Percentiles rank a stretch among this genome's conserved stretches.
These are phyloP conservation scores for Corinectria fuckeliana DNA, from an alignment of 2,329 filamentous ascomycete genomes.

Conservation along the genomic window DNA sequence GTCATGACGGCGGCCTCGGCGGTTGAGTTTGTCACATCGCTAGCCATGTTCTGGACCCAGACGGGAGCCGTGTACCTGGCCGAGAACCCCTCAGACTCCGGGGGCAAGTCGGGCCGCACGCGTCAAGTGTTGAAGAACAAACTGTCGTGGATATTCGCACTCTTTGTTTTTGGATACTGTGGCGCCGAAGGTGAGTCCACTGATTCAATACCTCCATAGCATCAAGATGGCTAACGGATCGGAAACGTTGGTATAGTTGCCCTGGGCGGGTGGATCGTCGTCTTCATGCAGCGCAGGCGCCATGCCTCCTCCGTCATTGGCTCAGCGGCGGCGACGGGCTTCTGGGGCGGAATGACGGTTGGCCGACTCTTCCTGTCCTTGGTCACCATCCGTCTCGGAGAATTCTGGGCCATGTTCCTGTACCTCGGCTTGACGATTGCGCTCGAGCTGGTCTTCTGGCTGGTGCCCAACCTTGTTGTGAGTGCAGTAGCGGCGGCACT, in stretches of 20 bases:
- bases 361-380: conserved; percentile 76
- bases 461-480: conserved; percentile 78
- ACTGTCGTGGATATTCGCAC: conserved; percentile 1
- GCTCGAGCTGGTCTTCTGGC: conserved; percentile 79
- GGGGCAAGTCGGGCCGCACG: neutral
- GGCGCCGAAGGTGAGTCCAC: conserved; percentile 1
- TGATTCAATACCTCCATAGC: neutral
- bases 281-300: conserved; percentile 81
- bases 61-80: conserved; percentile 1
- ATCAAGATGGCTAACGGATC: neutral
- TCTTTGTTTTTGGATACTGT: conserved; percentile 3
- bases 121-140: neutral
- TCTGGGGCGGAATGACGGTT: conserved; percentile 81
- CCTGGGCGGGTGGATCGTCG: conserved; percentile 74
- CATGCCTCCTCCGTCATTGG: conserved; percentile 69
- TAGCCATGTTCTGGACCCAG: neutral
- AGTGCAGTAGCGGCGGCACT: conserved; percentile 74
- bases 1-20: conserved; percentile 69
- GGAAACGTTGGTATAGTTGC: conserved; percentile 2
- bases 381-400: conserved; percentile 73
- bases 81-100: neutral
- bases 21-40: neutral
- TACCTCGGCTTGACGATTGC: conserved; percentile 71
- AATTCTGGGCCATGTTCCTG: conserved; percentile 64
- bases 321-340: conserved; percentile 78